Percentiles rank a stretch among this genome's conserved stretches.
Conservation (phyloP, 2,329 filamentous ascomycete genomes). For the Drechslerella coelobrocha region DNA sequence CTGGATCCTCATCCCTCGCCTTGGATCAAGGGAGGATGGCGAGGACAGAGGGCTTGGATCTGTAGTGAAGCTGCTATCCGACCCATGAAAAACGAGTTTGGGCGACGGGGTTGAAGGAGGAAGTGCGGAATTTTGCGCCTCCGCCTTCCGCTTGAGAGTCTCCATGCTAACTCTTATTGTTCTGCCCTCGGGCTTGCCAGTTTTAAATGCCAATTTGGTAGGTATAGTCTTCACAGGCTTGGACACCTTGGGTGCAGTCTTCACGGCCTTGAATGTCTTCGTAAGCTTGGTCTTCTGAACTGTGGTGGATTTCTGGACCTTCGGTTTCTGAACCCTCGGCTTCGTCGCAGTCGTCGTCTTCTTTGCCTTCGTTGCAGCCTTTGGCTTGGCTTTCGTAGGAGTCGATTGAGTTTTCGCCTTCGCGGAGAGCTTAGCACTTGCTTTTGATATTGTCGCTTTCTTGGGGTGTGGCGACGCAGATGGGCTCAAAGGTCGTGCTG, state of each 20-base stretch:
- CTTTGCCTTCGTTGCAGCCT: slow-evolving; percentile 28
- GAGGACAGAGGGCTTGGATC: slow-evolving; percentile 28
- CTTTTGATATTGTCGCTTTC: slow-evolving; percentile 27
- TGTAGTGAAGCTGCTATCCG: slow-evolving; percentile 45
- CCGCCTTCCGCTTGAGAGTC: slow-evolving; percentile 33
- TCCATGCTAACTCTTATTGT: slow-evolving; percentile 34
- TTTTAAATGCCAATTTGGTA: slow-evolving; percentile 3
- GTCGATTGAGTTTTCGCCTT: slow-evolving; percentile 7
- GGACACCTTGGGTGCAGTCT: slow-evolving; percentile 5
- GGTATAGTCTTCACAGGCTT: slow-evolving; percentile 25
- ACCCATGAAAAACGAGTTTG: slow-evolving; percentile 39
- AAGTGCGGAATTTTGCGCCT: not conserved
- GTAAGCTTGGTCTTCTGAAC: slow-evolving; percentile 31
- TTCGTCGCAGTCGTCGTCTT: slow-evolving; percentile 32
- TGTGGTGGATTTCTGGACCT: not conserved
- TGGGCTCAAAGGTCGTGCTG: slow-evolving; percentile 26
- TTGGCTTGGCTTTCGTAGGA: slow-evolving; percentile 26
- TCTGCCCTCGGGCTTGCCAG: slow-evolving; percentile 11
- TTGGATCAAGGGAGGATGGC: slow-evolving; percentile 20
- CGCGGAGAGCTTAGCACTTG: not conserved
- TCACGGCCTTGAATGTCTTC: slow-evolving; percentile 40
- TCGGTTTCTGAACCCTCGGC: slow-evolving; percentile 22
- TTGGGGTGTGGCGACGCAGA: slow-evolving; percentile 46
- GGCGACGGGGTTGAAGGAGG: slow-evolving; percentile 14
- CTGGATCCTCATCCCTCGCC: slow-evolving; percentile 33